Base-by-base conservation (phyloP, 192 early-diverging fungal species). In the Spizellomyces sp. region DNA sequence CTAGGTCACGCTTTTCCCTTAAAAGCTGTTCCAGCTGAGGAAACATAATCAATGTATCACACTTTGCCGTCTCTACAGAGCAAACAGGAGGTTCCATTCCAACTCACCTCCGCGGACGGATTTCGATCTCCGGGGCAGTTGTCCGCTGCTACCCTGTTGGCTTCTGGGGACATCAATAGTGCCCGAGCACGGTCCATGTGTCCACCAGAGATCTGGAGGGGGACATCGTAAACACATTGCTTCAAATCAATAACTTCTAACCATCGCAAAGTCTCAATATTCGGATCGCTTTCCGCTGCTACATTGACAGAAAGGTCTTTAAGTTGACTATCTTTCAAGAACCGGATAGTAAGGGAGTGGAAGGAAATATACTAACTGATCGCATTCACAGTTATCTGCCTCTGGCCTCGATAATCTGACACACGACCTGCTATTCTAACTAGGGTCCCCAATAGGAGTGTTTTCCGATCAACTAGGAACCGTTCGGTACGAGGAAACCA, bases 201-300 rank as follows among this genome's bases (percentile, higher is more conserved):
- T 22, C 27, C 36, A 5, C 47, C 69, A 6, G 58, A 48, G 19
- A 27, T 7, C 22, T 62, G 5, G 19, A 45, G 8, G 7, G 63
- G 62, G 14, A 19, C 21, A 44, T 43, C 27, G 54, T 75, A 75
- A 5, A 62, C 22, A 27, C 57, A 52, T 41, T 19, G 27, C 45
- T 45, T 66, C 27, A 75, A 61, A 15, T 75, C 59, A 1, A 64
- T 14, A 1, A 63, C 43, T 45, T 67, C 60, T 8, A 75, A 46
- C 73, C 73, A 75, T 50, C 66, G 56, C 6, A 68, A 17, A 21
- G 65, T n/a, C 57, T 75, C 73, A 2, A 67, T 54, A 50, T 75
- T 75, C 62, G 66, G 66, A 54, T 75, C 66, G 10, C 5, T 41
- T 55, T 75, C 73, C 27, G 27, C 27, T 17, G 52, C 44, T 9